Conservation (phyloP, 176 grass and related monocot genomes). For the Oryza meyeriana region DNA sequence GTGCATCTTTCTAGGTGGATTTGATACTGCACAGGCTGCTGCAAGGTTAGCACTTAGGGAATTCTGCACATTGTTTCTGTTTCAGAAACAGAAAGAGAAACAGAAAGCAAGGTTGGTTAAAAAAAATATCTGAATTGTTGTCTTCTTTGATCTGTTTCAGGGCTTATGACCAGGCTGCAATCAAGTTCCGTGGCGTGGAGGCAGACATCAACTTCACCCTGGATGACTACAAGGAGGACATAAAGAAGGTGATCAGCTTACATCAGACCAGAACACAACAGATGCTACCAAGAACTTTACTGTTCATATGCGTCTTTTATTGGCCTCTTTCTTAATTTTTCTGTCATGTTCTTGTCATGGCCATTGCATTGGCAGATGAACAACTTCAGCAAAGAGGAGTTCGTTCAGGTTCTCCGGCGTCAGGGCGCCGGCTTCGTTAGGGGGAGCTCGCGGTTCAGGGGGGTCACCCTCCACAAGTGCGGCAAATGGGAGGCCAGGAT, state of each 20-base stretch:
- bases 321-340: background rate
- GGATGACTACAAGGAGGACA: constrained; percentile 50
- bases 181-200: constrained; percentile 57
- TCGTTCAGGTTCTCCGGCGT: constrained; percentile 64
- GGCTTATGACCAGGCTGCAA: constrained; percentile 63
- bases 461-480: constrained; percentile 76
- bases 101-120: background rate
- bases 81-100: too few relatives aligned
- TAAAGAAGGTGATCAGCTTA: constrained; percentile 45
- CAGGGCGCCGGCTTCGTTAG: constrained; percentile 57
- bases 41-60: constrained; percentile 35
- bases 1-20: constrained; percentile 39
- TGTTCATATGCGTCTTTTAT: constrained; percentile 2
- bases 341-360: background rate
- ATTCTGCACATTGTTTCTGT: background rate
- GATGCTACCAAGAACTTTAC: background rate
- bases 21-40: constrained; percentile 55
- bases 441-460: constrained; percentile 62
- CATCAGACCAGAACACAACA: background rate
- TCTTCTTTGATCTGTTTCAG: constrained; percentile 12
- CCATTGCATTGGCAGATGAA: constrained; percentile 51
- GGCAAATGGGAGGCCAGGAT: constrained; percentile 79
- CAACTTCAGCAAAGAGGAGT: constrained; percentile 65
- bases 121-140: background rate
- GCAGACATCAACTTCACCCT: constrained; percentile 64